Evolutionary conservation across 2,329 filamentous ascomycete genomes (phyloP), one percentile per base, ranked within the genome.

Genomic region (Stagonosporopsis cucurbitacearum): DNA sequence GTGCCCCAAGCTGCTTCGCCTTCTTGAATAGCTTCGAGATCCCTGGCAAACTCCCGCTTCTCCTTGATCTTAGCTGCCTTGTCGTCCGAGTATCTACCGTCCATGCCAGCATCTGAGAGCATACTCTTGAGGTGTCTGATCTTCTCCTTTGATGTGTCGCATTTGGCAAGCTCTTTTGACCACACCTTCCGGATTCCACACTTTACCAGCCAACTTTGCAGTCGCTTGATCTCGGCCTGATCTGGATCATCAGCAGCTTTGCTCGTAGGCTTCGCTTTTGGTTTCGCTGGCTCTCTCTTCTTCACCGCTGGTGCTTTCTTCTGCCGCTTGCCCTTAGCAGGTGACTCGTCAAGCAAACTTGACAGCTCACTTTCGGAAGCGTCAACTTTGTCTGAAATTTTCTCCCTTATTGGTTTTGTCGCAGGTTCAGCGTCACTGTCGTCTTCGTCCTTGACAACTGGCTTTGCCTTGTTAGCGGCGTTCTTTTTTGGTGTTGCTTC

Each of bases 101-200:
- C 87, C 90, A 98, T 97, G 30, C 94, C 95, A 4, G 87, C 81
- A 26, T 96, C 92, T 30, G 82, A 82, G 23, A 99, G 82, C 88
- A 96, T 89, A 11, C 79, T 79, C 71, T 86, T 91, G 7, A 99
- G 81, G 71, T 97, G 91, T 48, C 82, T 82, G 59, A 97, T 91
- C 80, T 96, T 97, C 45, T 86, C 91, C 58, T 87, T 89, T 4
- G 83, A 72, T 22, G 93, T 90, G 51, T 88, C 84, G 67, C 85
- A 92, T 50, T 86, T 81, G 73, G 91, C 91, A 25, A 99, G 82
- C 75, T 97, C 66, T 60, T 89, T 87, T 45, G 84, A 85, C 94
- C 95, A 99, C 58, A 97, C 85, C 73, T 97, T 98, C 49, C 92
- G 89, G 51, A 97, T 86, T 26, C 94, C 94, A 69, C 94, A 99